A percentile compares a stretch with the other conserved stretches of the same genome.
These are phyloP conservation scores for Endotrypanum monterogeii DNA, from an alignment of 208 protist genomes.

Conservation along the genomic window DNA sequence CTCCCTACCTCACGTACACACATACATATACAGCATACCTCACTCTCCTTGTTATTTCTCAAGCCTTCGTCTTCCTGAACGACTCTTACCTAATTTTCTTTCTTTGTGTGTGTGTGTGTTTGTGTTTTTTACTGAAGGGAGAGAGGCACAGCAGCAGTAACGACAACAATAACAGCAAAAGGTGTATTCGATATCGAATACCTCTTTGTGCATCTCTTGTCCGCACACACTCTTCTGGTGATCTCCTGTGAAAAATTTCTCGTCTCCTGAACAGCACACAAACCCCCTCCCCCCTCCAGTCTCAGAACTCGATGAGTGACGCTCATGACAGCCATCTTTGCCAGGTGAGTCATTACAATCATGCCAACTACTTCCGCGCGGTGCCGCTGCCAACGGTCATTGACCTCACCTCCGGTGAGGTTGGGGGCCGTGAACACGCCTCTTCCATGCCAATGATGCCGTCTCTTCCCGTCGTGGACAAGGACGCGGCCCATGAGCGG, in stretches of 20 bases:
- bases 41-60: too few relatives aligned
- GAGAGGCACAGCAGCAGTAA: too few relatives aligned
- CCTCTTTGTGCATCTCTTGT: too few relatives aligned
- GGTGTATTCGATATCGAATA: too few relatives aligned
- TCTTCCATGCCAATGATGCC: conserved; percentile 13
- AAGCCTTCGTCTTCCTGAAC: too few relatives aligned
- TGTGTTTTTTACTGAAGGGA: too few relatives aligned
- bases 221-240: not conserved
- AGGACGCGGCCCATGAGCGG: conserved; percentile 10
- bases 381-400: conserved; percentile 26
- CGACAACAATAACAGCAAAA: too few relatives aligned
- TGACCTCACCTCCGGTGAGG: not conserved
- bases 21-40: not conserved
- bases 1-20: not conserved
- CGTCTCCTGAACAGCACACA: not conserved
- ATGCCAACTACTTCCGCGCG: conserved; percentile 20
- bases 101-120: not conserved
- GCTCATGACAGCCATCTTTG: conserved; percentile 31
- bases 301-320: conserved; percentile 36
- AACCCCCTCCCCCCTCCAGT: too few relatives aligned
- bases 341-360: conserved; percentile 44
- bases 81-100: too few relatives aligned
- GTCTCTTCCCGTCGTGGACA: not conserved
- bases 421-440: conserved; percentile 2
- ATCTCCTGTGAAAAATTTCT: not conserved